phyloP scores from a whole-genome alignment of 768 basidiomycete species.

The Mycena rebaudengoi region DNA sequence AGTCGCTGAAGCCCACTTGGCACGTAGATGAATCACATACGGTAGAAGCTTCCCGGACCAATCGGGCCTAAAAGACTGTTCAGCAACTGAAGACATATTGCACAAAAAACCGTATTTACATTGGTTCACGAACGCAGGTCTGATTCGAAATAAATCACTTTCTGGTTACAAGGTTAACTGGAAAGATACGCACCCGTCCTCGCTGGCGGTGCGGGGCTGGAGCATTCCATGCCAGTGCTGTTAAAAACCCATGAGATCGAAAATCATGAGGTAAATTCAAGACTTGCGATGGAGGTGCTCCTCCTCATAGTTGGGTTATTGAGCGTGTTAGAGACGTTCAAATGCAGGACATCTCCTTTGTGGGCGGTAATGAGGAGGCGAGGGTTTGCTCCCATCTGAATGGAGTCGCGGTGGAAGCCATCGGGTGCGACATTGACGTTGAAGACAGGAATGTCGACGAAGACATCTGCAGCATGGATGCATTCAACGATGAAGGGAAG shows the following conservation, averaged over 20 bases:
- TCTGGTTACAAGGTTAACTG: too few species aligned
- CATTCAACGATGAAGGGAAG: too few species aligned
- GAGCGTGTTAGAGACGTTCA: slow-evolving; percentile 42
- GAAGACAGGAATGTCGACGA: too few species aligned
- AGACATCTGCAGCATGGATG: too few species aligned
- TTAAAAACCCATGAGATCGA: too few species aligned
- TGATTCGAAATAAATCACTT: background rate
- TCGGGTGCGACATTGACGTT: slow-evolving; percentile 55
- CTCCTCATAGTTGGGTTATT: slow-evolving; percentile 43
- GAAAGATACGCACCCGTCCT: slow-evolving; percentile 52
- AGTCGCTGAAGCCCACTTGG: background rate
- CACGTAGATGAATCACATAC: background rate
- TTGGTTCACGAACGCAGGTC: slow-evolving; percentile 24
- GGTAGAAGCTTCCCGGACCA: slow-evolving; percentile 2
- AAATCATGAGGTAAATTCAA: background rate
- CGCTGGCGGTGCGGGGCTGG: slow-evolving; percentile 53
- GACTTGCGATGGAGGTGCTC: background rate
- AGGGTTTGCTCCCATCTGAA: slow-evolving; percentile 49
- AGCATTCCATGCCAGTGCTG: slow-evolving; percentile 38
- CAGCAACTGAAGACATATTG: background rate
- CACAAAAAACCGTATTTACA: background rate
- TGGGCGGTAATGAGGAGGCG: slow-evolving; percentile 50
- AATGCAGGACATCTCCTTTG: slow-evolving; percentile 45
- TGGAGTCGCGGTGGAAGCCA: slow-evolving; percentile 47
- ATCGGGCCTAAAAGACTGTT: slow-evolving; percentile 10